Conservation (phyloP, 495 filamentous ascomycete species). For the Penicillium roqueforti region DNA sequence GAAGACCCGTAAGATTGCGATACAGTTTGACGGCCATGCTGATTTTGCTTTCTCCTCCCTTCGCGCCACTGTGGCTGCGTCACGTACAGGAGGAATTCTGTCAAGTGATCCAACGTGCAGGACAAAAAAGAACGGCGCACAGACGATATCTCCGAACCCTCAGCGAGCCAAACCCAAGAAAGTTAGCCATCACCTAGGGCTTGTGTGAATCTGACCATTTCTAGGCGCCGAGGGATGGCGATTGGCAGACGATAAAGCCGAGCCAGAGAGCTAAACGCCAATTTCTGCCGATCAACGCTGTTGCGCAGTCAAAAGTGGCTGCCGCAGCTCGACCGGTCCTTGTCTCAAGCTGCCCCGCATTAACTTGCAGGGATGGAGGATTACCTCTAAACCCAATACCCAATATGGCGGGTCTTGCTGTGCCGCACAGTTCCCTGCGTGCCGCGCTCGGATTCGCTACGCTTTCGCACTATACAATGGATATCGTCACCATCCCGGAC, state of each 20-base stretch:
- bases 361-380: slow-evolving; percentile 10
- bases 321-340: slow-evolving; percentile 3
- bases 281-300: slow-evolving; percentile 12
- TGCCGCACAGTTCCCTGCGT: slow-evolving; percentile 14
- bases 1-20: neutral
- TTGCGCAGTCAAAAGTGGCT: slow-evolving; percentile 9
- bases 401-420: slow-evolving; percentile 16
- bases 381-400: slow-evolving; percentile 20
- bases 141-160: slow-evolving; percentile 8
- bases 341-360: neutral
- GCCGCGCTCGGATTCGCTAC: slow-evolving; percentile 16
- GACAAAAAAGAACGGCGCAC: slow-evolving; percentile 11
- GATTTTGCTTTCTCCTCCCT: neutral
- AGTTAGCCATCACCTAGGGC: neutral
- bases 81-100: slow-evolving; percentile 11
- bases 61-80: slow-evolving; percentile 17
- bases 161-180: neutral
- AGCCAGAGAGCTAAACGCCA: slow-evolving; percentile 19
- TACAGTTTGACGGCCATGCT: neutral
- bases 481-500: slow-evolving; percentile 11
- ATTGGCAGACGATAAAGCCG: slow-evolving; percentile 19
- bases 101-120: slow-evolving; percentile 17
- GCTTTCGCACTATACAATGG: slow-evolving; percentile 11
- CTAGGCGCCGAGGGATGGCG: slow-evolving; percentile 21
- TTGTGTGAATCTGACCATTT: neutral